Percentiles rank a stretch among this genome's conserved stretches.
Conservation (phyloP, 805 yeast species). For the Allodekkera sacchari region DNA sequence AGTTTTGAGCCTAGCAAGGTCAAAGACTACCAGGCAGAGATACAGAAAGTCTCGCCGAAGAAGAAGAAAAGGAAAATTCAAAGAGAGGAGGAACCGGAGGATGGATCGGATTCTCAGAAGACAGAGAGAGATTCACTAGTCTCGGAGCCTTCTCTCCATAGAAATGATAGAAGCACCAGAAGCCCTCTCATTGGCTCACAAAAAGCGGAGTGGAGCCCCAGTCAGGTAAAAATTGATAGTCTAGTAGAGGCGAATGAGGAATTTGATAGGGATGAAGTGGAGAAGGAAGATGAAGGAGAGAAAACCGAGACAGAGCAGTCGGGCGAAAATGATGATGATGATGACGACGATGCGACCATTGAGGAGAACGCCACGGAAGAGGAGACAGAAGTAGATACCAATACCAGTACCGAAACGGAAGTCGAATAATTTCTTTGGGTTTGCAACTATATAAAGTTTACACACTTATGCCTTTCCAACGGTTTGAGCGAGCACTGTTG, state of each 20-base stretch:
- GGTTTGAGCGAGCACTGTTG: too few relatives aligned
- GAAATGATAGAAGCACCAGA: too few relatives aligned
- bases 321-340: not conserved
- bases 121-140: not conserved
- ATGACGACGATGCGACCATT: not conserved
- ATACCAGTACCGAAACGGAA: not conserved
- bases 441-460: too few relatives aligned
- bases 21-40: conserved; percentile 9
- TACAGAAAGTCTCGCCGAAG: conserved; percentile 12
- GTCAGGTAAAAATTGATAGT: too few relatives aligned
- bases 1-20: conserved; percentile 9
- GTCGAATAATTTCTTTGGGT: too few relatives aligned
- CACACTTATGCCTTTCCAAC: too few relatives aligned
- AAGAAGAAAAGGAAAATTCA: conserved; percentile 6
- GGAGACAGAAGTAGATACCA: not conserved
- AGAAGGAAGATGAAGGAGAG: too few relatives aligned
- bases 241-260: too few relatives aligned
- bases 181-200: too few relatives aligned
- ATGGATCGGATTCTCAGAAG: not conserved
- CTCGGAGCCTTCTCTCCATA: too few relatives aligned
- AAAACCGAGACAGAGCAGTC: not conserved
- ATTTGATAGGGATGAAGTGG: too few relatives aligned
- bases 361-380: not conserved
- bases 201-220: too few relatives aligned
- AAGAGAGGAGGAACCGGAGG: not conserved